Evolutionary conservation across 352 stramenopile genomes (phyloP).

Genomic region (Peronospora tabacina): DNA sequence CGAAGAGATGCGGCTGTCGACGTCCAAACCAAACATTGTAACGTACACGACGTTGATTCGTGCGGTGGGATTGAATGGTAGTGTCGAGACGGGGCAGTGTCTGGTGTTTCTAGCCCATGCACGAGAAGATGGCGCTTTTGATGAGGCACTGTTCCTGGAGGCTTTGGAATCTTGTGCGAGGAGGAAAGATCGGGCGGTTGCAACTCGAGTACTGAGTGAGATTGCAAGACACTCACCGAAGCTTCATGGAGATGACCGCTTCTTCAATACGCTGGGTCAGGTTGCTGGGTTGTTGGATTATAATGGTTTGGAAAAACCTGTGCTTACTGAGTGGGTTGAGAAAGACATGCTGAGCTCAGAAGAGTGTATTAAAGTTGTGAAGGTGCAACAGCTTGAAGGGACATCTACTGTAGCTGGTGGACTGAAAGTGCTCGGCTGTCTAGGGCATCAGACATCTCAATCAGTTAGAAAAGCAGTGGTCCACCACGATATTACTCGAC

Average conservation of each 20-base stretch:
- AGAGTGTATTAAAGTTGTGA: slow-evolving; percentile 24
- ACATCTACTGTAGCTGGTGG: slow-evolving; percentile 12
- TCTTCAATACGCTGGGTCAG: slow-evolving; percentile 38
- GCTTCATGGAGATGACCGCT: slow-evolving; percentile 38
- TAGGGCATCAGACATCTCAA: slow-evolving; percentile 56
- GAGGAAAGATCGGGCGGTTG: slow-evolving; percentile 31
- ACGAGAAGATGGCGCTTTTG: slow-evolving; percentile 41
- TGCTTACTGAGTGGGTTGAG: slow-evolving; percentile 38
- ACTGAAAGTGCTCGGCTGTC: slow-evolving; percentile 42
- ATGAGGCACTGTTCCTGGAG: slow-evolving; percentile 55
- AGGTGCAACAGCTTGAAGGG: slow-evolving; percentile 15
- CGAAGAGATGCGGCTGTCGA: slow-evolving; percentile 51
- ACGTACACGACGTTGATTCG: slow-evolving; percentile 69
- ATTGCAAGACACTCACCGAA: slow-evolving; percentile 27
- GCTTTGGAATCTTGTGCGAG: slow-evolving; percentile 46
- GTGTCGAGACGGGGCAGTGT: slow-evolving; percentile 30
- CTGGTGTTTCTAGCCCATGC: slow-evolving; percentile 43
- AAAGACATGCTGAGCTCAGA: slow-evolving; percentile 28
- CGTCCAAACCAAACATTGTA: slow-evolving; percentile 62
- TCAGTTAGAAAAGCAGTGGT: slow-evolving; percentile 59
- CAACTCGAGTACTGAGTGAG: slow-evolving; percentile 31
- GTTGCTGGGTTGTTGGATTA: slow-evolving; percentile 29
- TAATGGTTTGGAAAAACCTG: slow-evolving; percentile 13
- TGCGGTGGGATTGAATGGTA: slow-evolving; percentile 35
- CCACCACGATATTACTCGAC: slow-evolving; percentile 56